Evolutionary conservation across 2,329 filamentous ascomycete genomes (phyloP).

Genomic region (Aspergillus tamarii): DNA sequence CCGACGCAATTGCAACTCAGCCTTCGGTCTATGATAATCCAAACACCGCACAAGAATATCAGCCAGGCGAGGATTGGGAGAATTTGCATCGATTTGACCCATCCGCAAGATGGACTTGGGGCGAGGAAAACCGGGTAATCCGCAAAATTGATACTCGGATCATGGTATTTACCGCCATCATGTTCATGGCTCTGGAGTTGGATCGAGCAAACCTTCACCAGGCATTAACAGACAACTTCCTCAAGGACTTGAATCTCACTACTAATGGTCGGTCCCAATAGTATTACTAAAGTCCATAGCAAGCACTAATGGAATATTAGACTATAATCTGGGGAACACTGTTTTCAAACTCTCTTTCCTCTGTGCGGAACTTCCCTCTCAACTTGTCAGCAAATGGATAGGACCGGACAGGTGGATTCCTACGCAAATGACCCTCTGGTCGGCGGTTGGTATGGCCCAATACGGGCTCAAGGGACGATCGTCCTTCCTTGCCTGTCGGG

Average conservation of each 20-base stretch:
- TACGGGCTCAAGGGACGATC: background rate
- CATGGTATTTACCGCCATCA: constrained; percentile 17
- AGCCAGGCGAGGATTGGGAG: constrained; percentile 34
- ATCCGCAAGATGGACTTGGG: constrained; percentile 15
- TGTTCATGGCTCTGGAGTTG: constrained; percentile 49
- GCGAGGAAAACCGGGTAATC: constrained; percentile 11
- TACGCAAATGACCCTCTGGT: background rate
- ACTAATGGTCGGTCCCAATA: constrained; percentile 17
- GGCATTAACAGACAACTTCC: constrained; percentile 57
- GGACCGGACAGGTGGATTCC: constrained; percentile 2
- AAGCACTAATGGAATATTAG: constrained; percentile 30
- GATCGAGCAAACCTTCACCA: constrained; percentile 62
- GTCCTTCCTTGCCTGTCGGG: background rate
- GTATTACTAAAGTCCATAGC: rapidly evolving
- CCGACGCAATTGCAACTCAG: constrained; percentile 38
- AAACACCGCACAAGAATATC: constrained; percentile 39
- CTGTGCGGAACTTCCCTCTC: constrained; percentile 58
- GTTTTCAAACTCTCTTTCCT: constrained; percentile 60
- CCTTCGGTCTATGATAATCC: constrained; percentile 52
- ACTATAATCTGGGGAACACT: constrained; percentile 57
- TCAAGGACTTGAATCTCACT: constrained; percentile 33
- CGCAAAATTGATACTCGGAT: constrained; percentile 17
- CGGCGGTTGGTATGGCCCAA: background rate
- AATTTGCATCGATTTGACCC: constrained; percentile 20
- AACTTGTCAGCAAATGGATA: constrained; percentile 59